phyloP scores from a whole-genome alignment of 1,284 basidiomycete species.

The Macrocystidia cucumis region DNA sequence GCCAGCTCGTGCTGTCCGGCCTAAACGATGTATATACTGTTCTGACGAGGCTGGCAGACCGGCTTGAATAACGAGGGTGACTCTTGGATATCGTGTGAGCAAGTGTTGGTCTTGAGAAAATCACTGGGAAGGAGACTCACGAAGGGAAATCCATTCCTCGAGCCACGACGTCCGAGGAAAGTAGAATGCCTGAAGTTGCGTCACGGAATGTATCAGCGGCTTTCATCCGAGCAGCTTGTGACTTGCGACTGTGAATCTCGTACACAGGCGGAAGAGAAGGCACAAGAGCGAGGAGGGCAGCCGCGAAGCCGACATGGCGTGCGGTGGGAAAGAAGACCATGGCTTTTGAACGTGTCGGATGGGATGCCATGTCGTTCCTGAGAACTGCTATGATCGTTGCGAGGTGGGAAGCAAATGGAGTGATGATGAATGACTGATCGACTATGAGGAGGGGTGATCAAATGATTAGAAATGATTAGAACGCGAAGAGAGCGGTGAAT shows the following conservation, averaged over 20 bases:
- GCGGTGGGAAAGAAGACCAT: constrained; percentile 71
- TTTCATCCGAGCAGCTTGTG: constrained; percentile 34
- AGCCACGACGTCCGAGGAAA: constrained; percentile 90
- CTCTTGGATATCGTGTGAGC: constrained; percentile 33
- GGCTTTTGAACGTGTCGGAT: constrained; percentile 24
- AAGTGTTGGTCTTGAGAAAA: constrained; percentile 22
- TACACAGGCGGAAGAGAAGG: constrained; percentile 28
- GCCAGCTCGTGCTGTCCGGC: constrained; percentile 83
- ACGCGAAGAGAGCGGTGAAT: neutral
- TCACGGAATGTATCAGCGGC: constrained; percentile 46
- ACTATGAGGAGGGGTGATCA: constrained; percentile 23
- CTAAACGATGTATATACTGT: constrained; percentile 89
- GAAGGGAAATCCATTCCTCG: constrained; percentile 83
- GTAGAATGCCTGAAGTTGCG: constrained; percentile 44
- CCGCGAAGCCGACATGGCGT: constrained; percentile 48
- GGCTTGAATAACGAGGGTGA: constrained; percentile 53
- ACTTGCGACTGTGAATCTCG: constrained; percentile 41
- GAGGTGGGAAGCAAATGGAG: constrained; percentile 34
- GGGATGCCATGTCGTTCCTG: constrained; percentile 21
- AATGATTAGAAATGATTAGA: neutral
- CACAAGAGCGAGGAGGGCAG: constrained; percentile 32
- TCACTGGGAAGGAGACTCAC: constrained; percentile 52
- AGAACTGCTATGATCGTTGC: constrained; percentile 30
- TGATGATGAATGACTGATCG: constrained; percentile 40
- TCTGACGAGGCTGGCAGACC: constrained; percentile 77